These are phyloP conservation scores for Imleria badia DNA, from an alignment of 768 basidiomycete genomes.

Conservation along the genomic window DNA sequence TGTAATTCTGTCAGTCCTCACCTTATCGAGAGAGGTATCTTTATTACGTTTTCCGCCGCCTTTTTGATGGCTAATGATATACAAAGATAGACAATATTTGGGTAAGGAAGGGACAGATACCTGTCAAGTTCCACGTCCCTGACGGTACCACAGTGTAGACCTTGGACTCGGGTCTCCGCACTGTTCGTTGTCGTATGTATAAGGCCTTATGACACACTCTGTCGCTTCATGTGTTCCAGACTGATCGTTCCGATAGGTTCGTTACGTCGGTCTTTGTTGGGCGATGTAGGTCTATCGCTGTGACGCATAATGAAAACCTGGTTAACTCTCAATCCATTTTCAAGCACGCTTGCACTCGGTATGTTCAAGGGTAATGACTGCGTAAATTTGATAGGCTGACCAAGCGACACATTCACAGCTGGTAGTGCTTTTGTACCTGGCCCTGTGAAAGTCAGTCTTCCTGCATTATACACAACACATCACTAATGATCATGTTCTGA, in stretches of 20 bases:
- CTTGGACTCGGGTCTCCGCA: constrained; percentile 4
- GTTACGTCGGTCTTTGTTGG: constrained; percentile 10
- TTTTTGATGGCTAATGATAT: background rate
- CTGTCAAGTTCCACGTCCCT: background rate
- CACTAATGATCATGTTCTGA: background rate
- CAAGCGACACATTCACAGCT: background rate
- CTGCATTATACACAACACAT: background rate
- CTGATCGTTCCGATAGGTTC: background rate
- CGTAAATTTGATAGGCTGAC: background rate
- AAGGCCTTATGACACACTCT: background rate
- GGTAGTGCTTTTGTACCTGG: constrained; percentile 4
- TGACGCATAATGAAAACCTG: background rate
- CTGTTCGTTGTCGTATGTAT: constrained; percentile 10
- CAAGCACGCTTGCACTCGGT: constrained; percentile 1
- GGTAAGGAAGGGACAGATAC: background rate
- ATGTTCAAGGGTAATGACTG: background rate
- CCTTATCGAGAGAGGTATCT: constrained; percentile 13
- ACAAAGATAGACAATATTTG: constrained; percentile 13
- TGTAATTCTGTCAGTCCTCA: constrained; percentile 5
- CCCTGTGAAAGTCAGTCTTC: background rate
- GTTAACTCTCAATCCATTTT: background rate
- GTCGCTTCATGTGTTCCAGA: background rate
- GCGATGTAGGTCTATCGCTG: background rate
- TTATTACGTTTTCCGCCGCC: too few species aligned
- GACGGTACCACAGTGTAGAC: background rate